Conservation (phyloP, 1,139 yeast species). For the Candida tropicalis region DNA sequence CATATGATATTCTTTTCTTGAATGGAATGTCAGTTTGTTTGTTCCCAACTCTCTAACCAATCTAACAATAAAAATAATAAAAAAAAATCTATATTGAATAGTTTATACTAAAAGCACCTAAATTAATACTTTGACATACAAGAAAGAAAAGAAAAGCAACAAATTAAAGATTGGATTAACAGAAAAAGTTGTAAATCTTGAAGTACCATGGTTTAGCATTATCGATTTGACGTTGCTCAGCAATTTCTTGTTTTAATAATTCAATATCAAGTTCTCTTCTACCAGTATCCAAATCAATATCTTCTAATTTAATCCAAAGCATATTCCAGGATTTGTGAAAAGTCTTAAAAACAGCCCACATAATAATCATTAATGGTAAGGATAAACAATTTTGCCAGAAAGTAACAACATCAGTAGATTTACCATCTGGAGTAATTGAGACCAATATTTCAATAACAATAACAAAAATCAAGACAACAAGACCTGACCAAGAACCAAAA, state of each 20-base stretch:
- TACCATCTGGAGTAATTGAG: constrained; percentile 47
- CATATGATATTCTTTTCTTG: no score
- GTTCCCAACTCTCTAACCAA: no score
- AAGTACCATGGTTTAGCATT: constrained; percentile 31
- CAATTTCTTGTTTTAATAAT: constrained; percentile 46
- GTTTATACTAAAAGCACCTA: no score
- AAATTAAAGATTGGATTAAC: constrained; percentile 26
- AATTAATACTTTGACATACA: no score
- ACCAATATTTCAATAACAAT: constrained; percentile 52
- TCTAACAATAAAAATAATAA: no score
- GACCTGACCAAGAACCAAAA: constrained; percentile 50
- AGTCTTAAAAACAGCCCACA: constrained; percentile 35
- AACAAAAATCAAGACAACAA: constrained; percentile 40
- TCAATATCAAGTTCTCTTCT: constrained; percentile 51
- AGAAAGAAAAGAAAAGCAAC: not conserved
- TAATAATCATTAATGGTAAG: constrained; percentile 47
- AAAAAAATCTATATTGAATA: no score
- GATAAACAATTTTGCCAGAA: constrained; percentile 54
- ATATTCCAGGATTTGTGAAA: constrained; percentile 28
- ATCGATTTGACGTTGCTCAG: constrained; percentile 39
- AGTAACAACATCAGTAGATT: constrained; percentile 27
- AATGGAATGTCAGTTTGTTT: no score
- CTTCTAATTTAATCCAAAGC: constrained; percentile 34
- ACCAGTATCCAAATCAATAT: constrained; percentile 55
- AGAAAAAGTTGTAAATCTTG: constrained; percentile 41